Percentiles rank a stretch among this genome's conserved stretches.
These are phyloP conservation scores for Colletotrichum destructivum DNA, from an alignment of 2,329 filamentous ascomycete species.

Conservation along the genomic window DNA sequence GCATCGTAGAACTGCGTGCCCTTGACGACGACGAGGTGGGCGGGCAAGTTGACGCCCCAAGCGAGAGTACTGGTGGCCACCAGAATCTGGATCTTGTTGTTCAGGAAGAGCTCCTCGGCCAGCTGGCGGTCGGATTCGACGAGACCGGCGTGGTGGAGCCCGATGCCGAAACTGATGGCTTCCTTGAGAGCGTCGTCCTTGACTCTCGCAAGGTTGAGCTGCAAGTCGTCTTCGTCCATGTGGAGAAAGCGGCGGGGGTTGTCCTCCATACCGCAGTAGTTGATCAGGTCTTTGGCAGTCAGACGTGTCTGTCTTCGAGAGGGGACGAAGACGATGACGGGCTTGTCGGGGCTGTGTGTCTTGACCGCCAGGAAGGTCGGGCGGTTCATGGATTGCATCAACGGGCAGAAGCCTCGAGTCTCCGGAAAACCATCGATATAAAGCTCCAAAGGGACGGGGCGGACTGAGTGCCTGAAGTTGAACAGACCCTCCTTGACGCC, in stretches of 20 bases:
- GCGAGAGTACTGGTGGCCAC: constrained; percentile 96
- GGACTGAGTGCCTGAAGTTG: constrained; percentile 97
- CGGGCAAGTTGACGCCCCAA: constrained; percentile 98
- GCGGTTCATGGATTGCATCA: constrained; percentile 99
- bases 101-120: constrained; percentile 93
- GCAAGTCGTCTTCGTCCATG: constrained; percentile 95
- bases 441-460: constrained; percentile 94
- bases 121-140: constrained; percentile 94
- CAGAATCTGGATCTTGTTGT: constrained; percentile 98
- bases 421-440: constrained; percentile 99
- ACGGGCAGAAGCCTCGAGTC: constrained; percentile 92
- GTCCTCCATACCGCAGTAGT: constrained; percentile 98
- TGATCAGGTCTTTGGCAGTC: constrained; percentile 96
- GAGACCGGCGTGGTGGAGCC: constrained; percentile 95
- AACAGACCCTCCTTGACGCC: constrained; percentile 96
- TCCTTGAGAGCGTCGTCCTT: constrained; percentile 95
- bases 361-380: constrained; percentile 98
- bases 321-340: constrained; percentile 98
- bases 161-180: constrained; percentile 97
- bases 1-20: constrained; percentile 98
- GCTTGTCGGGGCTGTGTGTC: constrained; percentile 94
- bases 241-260: constrained; percentile 93
- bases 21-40: constrained; percentile 97
- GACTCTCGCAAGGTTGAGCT: constrained; percentile 87
- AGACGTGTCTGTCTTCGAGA: constrained; percentile 94